These are phyloP conservation scores for Ceratocystis colombiana DNA, from an alignment of 2,329 filamentous ascomycete genomes.

Conservation along the genomic window DNA sequence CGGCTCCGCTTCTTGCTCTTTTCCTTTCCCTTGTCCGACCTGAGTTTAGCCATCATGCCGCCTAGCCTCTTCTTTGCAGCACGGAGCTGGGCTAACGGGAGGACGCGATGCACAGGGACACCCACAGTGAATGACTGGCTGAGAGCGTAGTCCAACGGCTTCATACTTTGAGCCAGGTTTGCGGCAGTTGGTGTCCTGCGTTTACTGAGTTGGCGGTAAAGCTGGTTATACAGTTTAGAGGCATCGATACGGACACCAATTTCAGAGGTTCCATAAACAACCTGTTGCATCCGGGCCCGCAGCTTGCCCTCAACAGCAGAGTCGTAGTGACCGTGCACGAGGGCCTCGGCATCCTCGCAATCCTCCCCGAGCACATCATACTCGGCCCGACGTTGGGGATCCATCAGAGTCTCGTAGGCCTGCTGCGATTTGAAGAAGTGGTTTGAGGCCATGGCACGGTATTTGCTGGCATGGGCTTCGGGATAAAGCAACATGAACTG, in stretches of 20 bases:
- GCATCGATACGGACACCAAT: conserved; percentile 35
- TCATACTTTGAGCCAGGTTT: conserved; percentile 24
- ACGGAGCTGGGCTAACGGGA: conserved; percentile 29
- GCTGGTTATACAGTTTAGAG: conserved; percentile 25
- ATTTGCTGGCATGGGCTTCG: conserved; percentile 35
- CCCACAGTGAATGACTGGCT: conserved; percentile 34
- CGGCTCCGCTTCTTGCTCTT: conserved; percentile 22
- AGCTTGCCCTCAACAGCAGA: conserved; percentile 27
- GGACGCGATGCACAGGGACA: conserved; percentile 31
- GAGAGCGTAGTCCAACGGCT: conserved; percentile 35
- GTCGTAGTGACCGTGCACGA: conserved; percentile 27
- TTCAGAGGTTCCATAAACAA: conserved; percentile 30
- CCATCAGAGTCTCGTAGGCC: conserved; percentile 42
- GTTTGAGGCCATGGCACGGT: conserved; percentile 34
- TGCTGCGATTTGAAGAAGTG: conserved; percentile 37
- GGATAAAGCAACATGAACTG: conserved; percentile 39
- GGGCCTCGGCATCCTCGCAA: conserved; percentile 9
- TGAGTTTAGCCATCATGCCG: conserved; percentile 4
- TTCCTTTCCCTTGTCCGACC: conserved; percentile 19
- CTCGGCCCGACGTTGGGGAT: conserved; percentile 35
- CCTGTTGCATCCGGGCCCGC: conserved; percentile 24
- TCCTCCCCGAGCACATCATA: conserved; percentile 34
- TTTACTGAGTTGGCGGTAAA: conserved; percentile 13
- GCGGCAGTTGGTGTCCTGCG: not conserved
- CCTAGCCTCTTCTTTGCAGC: conserved; percentile 25